Conservation (phyloP, 1,284 basidiomycete species). For the Trametes pubescens region DNA sequence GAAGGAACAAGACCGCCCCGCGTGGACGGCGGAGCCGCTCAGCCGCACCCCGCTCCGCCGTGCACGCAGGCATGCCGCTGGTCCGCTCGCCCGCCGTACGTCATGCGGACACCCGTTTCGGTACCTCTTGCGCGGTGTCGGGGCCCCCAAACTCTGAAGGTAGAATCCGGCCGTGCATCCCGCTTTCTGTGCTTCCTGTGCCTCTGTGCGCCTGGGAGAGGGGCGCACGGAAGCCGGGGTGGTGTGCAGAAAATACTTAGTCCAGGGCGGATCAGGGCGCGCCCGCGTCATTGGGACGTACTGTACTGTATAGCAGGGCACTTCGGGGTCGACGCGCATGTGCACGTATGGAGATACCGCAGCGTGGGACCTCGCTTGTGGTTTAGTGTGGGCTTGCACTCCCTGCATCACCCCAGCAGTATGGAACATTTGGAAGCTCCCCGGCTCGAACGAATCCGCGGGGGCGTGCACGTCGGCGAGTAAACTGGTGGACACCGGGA, state of each 20-base stretch:
- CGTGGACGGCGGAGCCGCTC: not conserved
- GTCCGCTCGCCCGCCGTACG: not conserved
- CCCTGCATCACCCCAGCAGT: no score
- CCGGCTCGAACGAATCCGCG: no score
- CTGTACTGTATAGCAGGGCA: not conserved
- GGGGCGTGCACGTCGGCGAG: no score
- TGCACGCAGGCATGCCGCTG: not conserved
- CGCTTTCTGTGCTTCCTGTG: not conserved
- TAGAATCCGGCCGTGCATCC: not conserved
- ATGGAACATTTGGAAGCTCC: no score
- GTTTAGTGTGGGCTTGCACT: no score
- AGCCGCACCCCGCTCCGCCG: not conserved
- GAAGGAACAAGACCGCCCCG: conserved; percentile 8
- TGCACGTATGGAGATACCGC: no score
- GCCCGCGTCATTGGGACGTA: not conserved
- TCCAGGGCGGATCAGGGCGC: not conserved
- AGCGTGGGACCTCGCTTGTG: no score
- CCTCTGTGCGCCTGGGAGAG: not conserved
- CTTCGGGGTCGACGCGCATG: no score
- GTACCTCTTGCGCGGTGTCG: not conserved
- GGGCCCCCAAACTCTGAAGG: not conserved
- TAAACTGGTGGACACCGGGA: no score
- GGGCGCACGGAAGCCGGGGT: not conserved
- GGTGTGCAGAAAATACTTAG: not conserved
- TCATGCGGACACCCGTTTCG: not conserved